phyloP scores from a whole-genome alignment of 805 yeast species.

The Sugiyamaella boreocaroliniensis region DNA sequence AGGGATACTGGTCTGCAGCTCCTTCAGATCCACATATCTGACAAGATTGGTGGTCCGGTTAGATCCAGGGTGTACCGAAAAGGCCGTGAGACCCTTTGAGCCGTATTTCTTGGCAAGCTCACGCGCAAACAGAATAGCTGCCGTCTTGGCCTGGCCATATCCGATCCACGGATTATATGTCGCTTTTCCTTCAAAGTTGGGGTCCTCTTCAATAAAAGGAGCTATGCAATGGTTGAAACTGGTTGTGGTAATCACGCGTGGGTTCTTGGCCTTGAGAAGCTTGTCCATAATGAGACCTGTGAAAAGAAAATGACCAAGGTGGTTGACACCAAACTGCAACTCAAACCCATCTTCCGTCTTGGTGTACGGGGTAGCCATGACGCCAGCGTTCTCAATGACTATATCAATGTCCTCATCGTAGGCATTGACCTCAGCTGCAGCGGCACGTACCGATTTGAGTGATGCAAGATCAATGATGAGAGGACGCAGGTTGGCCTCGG shows the following conservation, averaged over 20 bases:
- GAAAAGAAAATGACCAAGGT: slow-evolving; percentile 65
- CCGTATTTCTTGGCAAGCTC: slow-evolving; percentile 5
- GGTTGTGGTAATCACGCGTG: slow-evolving; percentile 7
- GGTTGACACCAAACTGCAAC: slow-evolving; percentile 72
- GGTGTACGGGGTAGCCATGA: slow-evolving; percentile 64
- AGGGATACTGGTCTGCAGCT: background rate
- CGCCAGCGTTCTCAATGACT: slow-evolving; percentile 72
- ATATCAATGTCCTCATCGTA: slow-evolving; percentile 41
- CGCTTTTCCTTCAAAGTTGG: slow-evolving; percentile 3
- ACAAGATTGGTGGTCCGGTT: slow-evolving; percentile 11
- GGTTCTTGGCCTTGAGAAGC: background rate
- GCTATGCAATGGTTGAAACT: slow-evolving; percentile 7
- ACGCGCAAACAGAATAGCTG: slow-evolving; percentile 9
- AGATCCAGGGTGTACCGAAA: slow-evolving; percentile 3
- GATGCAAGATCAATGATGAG: slow-evolving; percentile 14
- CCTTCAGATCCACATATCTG: slow-evolving; percentile 6
- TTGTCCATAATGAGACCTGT: slow-evolving; percentile 36
- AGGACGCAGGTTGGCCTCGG: slow-evolving; percentile 5
- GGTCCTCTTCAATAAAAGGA: slow-evolving; percentile 9
- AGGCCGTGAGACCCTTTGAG: slow-evolving; percentile 1
- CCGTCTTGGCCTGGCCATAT: slow-evolving; percentile 15
- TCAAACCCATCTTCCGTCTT: slow-evolving; percentile 66
- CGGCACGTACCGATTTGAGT: slow-evolving; percentile 10
- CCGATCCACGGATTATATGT: slow-evolving; percentile 8
- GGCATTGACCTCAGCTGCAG: slow-evolving; percentile 11